phyloP scores from a whole-genome alignment of 2,329 filamentous ascomycete species.

The Mycosphaerelloides madeirae region DNA sequence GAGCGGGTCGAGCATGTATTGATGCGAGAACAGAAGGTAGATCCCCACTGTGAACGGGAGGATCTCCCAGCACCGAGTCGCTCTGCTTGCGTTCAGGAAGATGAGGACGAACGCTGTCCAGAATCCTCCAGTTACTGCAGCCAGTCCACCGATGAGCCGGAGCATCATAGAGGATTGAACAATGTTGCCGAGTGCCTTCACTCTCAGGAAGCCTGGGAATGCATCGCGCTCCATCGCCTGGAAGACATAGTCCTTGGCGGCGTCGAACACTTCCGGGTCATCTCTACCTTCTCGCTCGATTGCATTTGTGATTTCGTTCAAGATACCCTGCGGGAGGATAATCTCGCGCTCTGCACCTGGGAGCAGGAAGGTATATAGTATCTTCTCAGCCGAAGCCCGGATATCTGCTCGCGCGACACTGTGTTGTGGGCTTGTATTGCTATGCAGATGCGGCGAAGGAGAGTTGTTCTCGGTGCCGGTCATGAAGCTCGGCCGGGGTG shows the following conservation, averaged over 20 bases:
- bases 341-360: constrained; percentile 97
- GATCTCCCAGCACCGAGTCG: constrained; percentile 80
- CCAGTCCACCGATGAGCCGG: constrained; percentile 76
- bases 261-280: constrained; percentile 94
- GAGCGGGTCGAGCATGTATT: constrained; percentile 90
- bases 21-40: constrained; percentile 84
- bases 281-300: constrained; percentile 91
- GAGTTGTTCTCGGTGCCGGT: constrained; percentile 42
- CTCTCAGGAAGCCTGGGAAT: constrained; percentile 92
- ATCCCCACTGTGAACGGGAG: constrained; percentile 87
- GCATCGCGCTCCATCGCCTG: constrained; percentile 99
- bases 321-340: constrained; percentile 81
- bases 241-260: constrained; percentile 98
- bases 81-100: constrained; percentile 72
- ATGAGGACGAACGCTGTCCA: constrained; percentile 94
- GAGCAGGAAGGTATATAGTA: constrained; percentile 94
- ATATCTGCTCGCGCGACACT: constrained; percentile 86
- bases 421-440: constrained; percentile 77
- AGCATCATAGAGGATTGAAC: constrained; percentile 86
- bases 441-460: constrained; percentile 43
- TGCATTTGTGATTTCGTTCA: constrained; percentile 75
- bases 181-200: constrained; percentile 92
- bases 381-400: constrained; percentile 90
- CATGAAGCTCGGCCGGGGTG: constrained; percentile 56
- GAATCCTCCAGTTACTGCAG: constrained; percentile 84